phyloP scores from a whole-genome alignment of 176 grass and related monocot species.

The Urochloa ruziziensis region DNA sequence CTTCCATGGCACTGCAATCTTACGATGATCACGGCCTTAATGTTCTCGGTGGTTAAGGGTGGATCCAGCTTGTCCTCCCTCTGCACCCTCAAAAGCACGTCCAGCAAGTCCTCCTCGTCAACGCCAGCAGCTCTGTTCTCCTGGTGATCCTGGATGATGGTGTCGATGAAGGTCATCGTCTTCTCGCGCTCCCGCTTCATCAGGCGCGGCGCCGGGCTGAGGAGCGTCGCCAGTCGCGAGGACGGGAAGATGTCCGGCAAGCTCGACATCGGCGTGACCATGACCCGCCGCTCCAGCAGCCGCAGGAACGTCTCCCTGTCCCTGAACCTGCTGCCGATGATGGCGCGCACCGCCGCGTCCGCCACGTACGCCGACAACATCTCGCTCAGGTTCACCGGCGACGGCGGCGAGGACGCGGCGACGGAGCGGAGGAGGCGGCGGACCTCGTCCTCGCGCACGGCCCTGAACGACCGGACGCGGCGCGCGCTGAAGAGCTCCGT shows the following conservation, averaged over 20 bases:
- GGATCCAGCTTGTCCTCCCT: not conserved
- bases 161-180: slow-evolving; percentile 6
- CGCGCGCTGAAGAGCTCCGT: not conserved
- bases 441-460: slow-evolving; percentile 15
- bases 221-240: not conserved
- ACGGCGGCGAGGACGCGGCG: too few relatives aligned
- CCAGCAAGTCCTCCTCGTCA: slow-evolving; percentile 23
- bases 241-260: slow-evolving; percentile 13
- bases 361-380: not conserved
- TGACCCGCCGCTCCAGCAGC: not conserved
- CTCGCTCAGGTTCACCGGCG: not conserved
- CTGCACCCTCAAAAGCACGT: slow-evolving; percentile 35
- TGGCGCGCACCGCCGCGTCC: not conserved
- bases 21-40: not conserved
- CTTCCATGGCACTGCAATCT: not conserved
- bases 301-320: slow-evolving; percentile 1
- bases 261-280: not conserved
- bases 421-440: not conserved
- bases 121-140: not conserved
- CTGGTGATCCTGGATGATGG: slow-evolving; percentile 2
- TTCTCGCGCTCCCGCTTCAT: not conserved
- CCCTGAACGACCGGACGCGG: not conserved
- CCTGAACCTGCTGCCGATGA: slow-evolving; percentile 16
- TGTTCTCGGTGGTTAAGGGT: slow-evolving; percentile 7
- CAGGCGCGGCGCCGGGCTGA: not conserved